Evolutionary conservation across 495 filamentous ascomycete genomes (phyloP).

Genomic region (Neurospora sp.): DNA sequence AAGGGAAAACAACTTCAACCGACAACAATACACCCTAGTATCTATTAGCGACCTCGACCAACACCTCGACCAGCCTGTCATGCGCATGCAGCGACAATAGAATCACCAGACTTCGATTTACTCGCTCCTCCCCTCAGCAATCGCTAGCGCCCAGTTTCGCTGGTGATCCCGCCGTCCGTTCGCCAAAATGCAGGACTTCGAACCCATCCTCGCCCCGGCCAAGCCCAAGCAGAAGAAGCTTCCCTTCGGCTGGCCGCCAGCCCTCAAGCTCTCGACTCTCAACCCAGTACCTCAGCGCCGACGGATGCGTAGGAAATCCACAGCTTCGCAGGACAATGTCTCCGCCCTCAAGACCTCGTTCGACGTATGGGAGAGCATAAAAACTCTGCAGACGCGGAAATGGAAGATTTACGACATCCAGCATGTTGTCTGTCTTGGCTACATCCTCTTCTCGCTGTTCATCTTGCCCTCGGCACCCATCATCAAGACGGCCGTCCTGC

Average conservation of each 20-base stretch:
- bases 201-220: conserved; percentile 13
- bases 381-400: conserved; percentile 57
- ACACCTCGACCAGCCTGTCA: conserved; percentile 1
- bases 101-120: conserved; percentile 1
- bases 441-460: conserved; percentile 71
- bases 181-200: conserved; percentile 19
- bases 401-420: conserved; percentile 86
- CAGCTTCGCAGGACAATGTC: conserved; percentile 46
- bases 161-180: not conserved
- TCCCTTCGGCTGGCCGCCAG: conserved; percentile 18
- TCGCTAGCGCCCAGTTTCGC: not conserved
- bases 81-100: conserved; percentile 21
- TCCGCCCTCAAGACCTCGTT: conserved; percentile 73
- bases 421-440: conserved; percentile 61
- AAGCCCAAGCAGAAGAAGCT: conserved; percentile 20
- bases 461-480: conserved; percentile 69
- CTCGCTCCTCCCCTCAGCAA: not conserved
- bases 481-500: conserved; percentile 56
- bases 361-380: conserved; percentile 61
- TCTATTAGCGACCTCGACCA: not conserved
- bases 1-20: not conserved
- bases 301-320: conserved; percentile 59
- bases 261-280: conserved; percentile 19
- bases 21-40: not conserved
- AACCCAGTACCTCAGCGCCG: conserved; percentile 60